These are phyloP conservation scores for Pseudonitzschia delicatissima DNA, from an alignment of 108 stramenopile genomes.

Conservation along the genomic window DNA sequence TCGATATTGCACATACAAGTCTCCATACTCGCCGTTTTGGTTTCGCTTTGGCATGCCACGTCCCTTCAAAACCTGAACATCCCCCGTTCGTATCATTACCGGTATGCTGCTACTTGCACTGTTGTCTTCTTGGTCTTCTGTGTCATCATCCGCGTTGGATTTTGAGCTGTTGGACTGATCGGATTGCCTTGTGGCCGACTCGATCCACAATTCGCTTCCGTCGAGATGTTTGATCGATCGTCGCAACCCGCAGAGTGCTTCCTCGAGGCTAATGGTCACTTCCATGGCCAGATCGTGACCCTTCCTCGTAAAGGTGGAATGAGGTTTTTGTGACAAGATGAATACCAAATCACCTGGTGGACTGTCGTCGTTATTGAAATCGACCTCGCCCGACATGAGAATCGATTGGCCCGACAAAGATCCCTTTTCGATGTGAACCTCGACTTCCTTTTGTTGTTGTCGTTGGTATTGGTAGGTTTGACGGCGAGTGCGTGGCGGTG, in stretches of 20 bases:
- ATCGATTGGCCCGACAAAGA: conserved; percentile 55
- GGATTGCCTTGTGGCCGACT: conserved; percentile 26
- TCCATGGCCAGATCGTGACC: conserved; percentile 78
- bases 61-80: conserved; percentile 82
- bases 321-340: conserved; percentile 46
- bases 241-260: conserved; percentile 57
- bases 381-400: conserved; percentile 62
- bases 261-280: conserved; percentile 52
- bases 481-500: conserved; percentile 38
- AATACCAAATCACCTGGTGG: conserved; percentile 76
- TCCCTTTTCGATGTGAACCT: conserved; percentile 59
- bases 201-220: conserved; percentile 40
- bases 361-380: conserved; percentile 38
- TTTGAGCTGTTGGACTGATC: background rate
- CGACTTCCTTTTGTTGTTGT: conserved; percentile 48
- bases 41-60: conserved; percentile 71
- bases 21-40: conserved; percentile 47
- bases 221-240: conserved; percentile 56
- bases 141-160: background rate
- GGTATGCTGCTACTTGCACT: background rate
- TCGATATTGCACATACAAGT: conserved; percentile 80
- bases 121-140: background rate
- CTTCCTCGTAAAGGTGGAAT: conserved; percentile 62
- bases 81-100: conserved; percentile 56
- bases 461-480: conserved; percentile 2